Evolutionary conservation across 2,329 filamentous ascomycete genomes (phyloP), one percentile per base, ranked within the genome.

Genomic region (Cladosporium sp.): DNA sequence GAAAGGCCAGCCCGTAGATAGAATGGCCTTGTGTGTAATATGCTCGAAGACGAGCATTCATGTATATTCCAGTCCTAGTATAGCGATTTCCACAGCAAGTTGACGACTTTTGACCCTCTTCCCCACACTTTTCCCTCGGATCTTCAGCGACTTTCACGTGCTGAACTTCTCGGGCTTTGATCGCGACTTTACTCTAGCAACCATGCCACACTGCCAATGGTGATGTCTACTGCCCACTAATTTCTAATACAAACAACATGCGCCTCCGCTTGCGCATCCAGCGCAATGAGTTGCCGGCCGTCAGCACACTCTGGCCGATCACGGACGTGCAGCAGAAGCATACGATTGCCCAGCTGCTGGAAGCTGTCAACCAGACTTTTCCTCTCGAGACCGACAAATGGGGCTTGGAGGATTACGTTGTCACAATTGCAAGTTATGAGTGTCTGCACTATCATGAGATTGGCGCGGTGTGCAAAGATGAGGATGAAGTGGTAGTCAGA

Each of bases 341-440:
- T 54, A 96, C 90, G 2, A 80, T 96, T 60, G 82, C 89, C 28
- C 84, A 88, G 64, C 82, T 97, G 2, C 78, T 97, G 36, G 84
- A 89, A 62, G 83, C 90, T 60, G 79, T 97, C 64, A 92, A 95
- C 73, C 83, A 89, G 42, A 80, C 89, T 15, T 77, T 97, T 1
- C 91, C 92, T 0, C 83, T 97, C 0, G 91, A 96, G 75, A 85
- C 86, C 57, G 80, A 80, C 39, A 80, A 91, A 59, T 96, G 91
- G 90, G 91, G 90, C 0, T 75, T 96, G 3, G 92, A 97, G 67
- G 90, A 97, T 70, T 97, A 97, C 72, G 83, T 83, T 8, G 90
- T 96, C 28, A 89, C 95, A 72, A 80, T 96, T 3, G 77, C 74
- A 17, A 85, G 83, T 45, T 97, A 90, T 64, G 93, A 97, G 74